Evolutionary conservation across 176 grass and related monocot species (phyloP), one percentile per base, ranked within the genome.

Genomic region (Areca catechu): DNA sequence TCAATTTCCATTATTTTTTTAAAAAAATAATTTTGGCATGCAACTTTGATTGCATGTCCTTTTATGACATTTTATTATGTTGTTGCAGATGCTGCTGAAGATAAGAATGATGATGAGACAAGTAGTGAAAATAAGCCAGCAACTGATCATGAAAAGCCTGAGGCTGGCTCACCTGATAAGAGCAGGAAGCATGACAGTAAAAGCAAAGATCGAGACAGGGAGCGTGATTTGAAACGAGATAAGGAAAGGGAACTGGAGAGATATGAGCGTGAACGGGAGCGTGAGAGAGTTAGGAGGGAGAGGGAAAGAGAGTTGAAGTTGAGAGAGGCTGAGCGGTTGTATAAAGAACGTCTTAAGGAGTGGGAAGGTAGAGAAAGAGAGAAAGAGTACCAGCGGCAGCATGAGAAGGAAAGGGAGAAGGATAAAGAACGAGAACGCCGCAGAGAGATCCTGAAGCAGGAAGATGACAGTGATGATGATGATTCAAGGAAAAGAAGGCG

Each of bases 361-460:
- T 98, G 94, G 88, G 94, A 93, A 80, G 71, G 57, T 73, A 88
- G 94, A 75, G 94, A 98, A 67, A 88, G 84, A 57, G 94, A 98
- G 2, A 92, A 73, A 89, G 94, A 93, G 59, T 75, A 83, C 79
- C 94, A 93, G 23, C 67, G 88, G 16, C 73, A 93, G 25, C 60
- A 78, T 25, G 84, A 93, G 61, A 98, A 80, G 73, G 88, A 93
- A 3, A 67, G 76, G 14, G 94, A 89, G 76, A 98, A 83, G 54
- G 84, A 85, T 22, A 86, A 71, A 75, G 94, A 98, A 25, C 76
- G 77, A 72, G 84, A 89, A 53, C 87, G 94, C 12, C 82, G 53
- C 73, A 89, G 71, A 82, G 94, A 98, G 56, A 77, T 98, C 56
- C 28, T 74, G 54, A 92, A 77, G 24, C 94, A 93, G 80, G 94